phyloP scores from a whole-genome alignment of 2,329 filamentous ascomycete species.

The Pseudogymnoascus sp. region DNA sequence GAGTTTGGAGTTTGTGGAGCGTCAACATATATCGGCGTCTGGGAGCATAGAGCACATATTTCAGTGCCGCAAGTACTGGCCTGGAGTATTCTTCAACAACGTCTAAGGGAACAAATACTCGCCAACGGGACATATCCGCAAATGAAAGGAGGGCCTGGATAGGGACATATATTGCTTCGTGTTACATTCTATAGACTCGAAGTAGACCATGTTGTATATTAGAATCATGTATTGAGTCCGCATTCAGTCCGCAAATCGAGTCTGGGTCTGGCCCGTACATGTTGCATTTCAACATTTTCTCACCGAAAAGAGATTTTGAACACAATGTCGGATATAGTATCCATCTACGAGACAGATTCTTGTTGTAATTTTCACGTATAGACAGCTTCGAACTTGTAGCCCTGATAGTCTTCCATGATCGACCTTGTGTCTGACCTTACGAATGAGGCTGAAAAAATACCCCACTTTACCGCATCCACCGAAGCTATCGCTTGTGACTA shows the following conservation, averaged over 20 bases:
- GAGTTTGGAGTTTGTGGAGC: background rate
- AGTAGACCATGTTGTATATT: background rate
- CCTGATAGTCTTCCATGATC: background rate
- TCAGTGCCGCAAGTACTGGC: background rate
- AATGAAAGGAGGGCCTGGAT: background rate
- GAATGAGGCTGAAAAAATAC: background rate
- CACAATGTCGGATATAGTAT: background rate
- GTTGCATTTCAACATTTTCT: background rate
- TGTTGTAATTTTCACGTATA: background rate
- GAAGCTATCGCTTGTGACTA: conserved; percentile 1
- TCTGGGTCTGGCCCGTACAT: background rate
- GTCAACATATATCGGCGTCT: background rate
- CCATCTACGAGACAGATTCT: background rate
- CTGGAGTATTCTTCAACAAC: background rate
- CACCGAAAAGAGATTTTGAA: background rate
- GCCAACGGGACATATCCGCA: background rate
- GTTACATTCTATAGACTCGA: background rate
- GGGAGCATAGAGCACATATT: background rate
- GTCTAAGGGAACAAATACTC: background rate
- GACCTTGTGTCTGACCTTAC: background rate
- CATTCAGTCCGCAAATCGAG: background rate
- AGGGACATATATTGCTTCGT: background rate
- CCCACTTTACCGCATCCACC: background rate
- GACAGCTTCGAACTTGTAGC: background rate
- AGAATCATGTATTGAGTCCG: background rate